phyloP scores from a whole-genome alignment of 805 yeast genomes.

The Kluyveromyces lactis region DNA sequence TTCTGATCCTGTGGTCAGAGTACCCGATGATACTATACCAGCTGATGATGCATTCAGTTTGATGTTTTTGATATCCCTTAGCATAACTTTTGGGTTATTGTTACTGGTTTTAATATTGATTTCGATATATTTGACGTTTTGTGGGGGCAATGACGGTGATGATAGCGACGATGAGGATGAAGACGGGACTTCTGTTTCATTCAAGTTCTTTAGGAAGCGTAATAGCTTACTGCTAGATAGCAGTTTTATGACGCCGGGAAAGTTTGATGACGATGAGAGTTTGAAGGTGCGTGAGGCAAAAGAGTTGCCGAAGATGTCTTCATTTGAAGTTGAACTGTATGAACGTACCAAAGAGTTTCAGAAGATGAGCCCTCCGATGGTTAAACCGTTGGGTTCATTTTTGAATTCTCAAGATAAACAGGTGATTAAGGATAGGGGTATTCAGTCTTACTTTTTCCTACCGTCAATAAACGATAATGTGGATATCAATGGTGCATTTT shows the following conservation, averaged over 20 bases:
- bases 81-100: constrained; percentile 28
- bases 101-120: constrained; percentile 25
- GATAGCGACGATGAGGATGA: constrained; percentile 29
- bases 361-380: constrained; percentile 22
- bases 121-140: constrained; percentile 28
- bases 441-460: constrained; percentile 27
- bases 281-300: constrained; percentile 17
- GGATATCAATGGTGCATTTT: constrained; percentile 24
- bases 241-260: constrained; percentile 22
- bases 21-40: constrained; percentile 11
- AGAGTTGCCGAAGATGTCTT: constrained; percentile 25
- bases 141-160: constrained; percentile 26
- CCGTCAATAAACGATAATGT: constrained; percentile 30
- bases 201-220: constrained; percentile 21
- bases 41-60: constrained; percentile 26
- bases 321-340: constrained; percentile 25
- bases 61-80: constrained; percentile 27
- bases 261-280: constrained; percentile 22
- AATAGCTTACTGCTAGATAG: constrained; percentile 24
- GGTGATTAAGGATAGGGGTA: constrained; percentile 28
- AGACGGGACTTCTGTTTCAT: constrained; percentile 12
- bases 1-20: constrained; percentile 3
- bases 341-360: constrained; percentile 26
- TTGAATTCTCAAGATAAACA: constrained; percentile 20
- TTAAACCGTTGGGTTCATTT: constrained; percentile 26